Evolutionary conservation across 164 flowering plant genomes (phyloP).

Genomic region (Cinnamomum chago): DNA sequence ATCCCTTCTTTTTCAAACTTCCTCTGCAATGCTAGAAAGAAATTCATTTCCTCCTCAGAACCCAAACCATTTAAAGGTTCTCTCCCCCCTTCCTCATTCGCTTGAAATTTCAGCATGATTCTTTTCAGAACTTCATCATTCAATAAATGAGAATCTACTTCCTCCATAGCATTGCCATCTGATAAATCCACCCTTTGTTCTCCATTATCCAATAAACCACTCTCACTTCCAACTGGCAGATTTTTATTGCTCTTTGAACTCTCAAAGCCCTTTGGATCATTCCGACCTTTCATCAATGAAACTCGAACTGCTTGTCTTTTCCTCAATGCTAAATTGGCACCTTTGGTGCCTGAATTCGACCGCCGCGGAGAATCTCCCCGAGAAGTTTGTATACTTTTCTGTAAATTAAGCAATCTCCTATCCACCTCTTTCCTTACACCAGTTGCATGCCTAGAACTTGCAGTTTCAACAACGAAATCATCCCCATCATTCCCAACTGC

Average conservation of each 20-base stretch:
- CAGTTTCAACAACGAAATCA: slow-evolving; percentile 3
- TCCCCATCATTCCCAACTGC: slow-evolving; percentile 16
- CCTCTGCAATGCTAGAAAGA: slow-evolving; percentile 11
- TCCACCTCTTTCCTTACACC: slow-evolving; percentile 56
- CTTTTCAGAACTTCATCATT: slow-evolving; percentile 6
- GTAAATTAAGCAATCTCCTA: slow-evolving; percentile 40
- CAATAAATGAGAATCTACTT: slow-evolving; percentile 11
- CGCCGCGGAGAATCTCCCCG: neutral
- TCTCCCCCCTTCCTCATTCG: slow-evolving; percentile 10
- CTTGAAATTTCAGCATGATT: slow-evolving; percentile 1
- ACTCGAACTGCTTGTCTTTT: slow-evolving; percentile 30
- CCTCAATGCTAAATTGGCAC: slow-evolving; percentile 27
- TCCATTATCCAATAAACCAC: neutral
- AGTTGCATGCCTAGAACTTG: slow-evolving; percentile 10
- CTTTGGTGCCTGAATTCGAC: slow-evolving; percentile 15
- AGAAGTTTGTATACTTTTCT: slow-evolving; percentile 22
- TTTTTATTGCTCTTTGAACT: slow-evolving; percentile 9
- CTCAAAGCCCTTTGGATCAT: slow-evolving; percentile 49
- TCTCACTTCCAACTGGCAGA: no score
- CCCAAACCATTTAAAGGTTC: slow-evolving; percentile 1
- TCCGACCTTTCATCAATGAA: slow-evolving; percentile 12
- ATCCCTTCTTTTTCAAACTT: slow-evolving; percentile 11
- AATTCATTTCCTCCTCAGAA: slow-evolving; percentile 9
- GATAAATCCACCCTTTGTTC: neutral
- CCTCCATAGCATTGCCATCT: neutral